Base-by-base conservation (phyloP, 305 asterid genomes). In the Striga hermonthica region DNA sequence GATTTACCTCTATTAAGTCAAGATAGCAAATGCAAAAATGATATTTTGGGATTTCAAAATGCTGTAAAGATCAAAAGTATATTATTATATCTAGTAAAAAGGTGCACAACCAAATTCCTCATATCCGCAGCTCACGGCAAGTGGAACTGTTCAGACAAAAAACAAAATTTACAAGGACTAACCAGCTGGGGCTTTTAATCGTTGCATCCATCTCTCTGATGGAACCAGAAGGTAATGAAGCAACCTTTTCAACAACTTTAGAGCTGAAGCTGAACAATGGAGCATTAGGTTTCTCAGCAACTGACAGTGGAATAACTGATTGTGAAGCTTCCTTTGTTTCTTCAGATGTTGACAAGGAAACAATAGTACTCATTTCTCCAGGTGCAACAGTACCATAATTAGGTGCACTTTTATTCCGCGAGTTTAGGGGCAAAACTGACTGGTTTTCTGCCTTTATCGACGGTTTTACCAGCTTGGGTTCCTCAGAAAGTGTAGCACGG, bases 251-350 rank as follows among this genome's bases (percentile, higher is more conserved):
- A 66, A 63, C 76, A 67, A 67, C 65, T 63, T 69, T 73, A 47
- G 83, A 73, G 83, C 77, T 73, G 70, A 71, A 71, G 72, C 81
- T 58, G 64, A 78, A 76, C 61, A 71, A 14, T 15, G 72, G 78
- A 71, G 75, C 59, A 60, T 70, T 79, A 15, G 83, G 69, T 55
- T 68, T 64, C 64, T 67, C 83, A 65, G 78, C 53, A 68, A 65
- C 62, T 9, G 73, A 52, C 40, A 62, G 62, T 65, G 80, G 31
- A 53, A 73, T 54, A 53, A 64, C 59, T 50, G 79, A 61, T 31
- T 57, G 69, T 4, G 70, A 66, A 50, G 78, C 61, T 50, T 67
- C 65, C 31, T 34, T 64, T 54, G 78, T 28, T 72, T 67, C 80
- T 53, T 74, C 73, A 31, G 76, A 64, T 54, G 65, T 60, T 57